Conservation (phyloP, 176 grass and related monocot genomes). For the Oryza meridionalis region DNA sequence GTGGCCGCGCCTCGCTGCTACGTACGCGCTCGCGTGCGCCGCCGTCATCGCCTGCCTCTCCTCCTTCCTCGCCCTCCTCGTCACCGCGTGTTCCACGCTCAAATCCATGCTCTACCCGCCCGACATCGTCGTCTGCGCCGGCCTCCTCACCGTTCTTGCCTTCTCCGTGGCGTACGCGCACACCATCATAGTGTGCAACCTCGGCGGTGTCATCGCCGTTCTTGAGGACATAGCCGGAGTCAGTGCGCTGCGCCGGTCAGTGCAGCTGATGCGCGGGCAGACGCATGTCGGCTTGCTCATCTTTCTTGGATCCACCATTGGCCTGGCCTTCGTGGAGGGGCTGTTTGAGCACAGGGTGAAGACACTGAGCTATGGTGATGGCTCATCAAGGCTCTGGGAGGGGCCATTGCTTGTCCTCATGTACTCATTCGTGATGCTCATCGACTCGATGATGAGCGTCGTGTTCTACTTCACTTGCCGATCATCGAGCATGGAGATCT, state of each 20-base stretch:
- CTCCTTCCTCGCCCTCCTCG: conserved; percentile 71
- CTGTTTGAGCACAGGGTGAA: conserved; percentile 98
- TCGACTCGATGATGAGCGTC: conserved; percentile 87
- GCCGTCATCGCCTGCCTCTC: conserved; percentile 56
- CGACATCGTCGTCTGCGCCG: conserved; percentile 80
- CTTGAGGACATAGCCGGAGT: conserved; percentile 73
- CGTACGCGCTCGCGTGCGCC: conserved; percentile 66
- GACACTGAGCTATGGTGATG: conserved; percentile 91
- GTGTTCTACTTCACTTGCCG: conserved; percentile 98
- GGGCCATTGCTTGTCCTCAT: conserved; percentile 87
- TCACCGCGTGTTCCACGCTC: conserved; percentile 68
- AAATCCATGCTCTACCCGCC: conserved; percentile 70
- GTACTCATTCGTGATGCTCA: conserved; percentile 84
- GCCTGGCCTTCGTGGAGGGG: conserved; percentile 78
- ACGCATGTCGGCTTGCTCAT: conserved; percentile 88
- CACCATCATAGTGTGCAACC: conserved; percentile 84
- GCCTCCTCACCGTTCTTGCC: conserved; percentile 65
- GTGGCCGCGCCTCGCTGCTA: conserved; percentile 69
- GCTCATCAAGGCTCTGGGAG: conserved; percentile 87
- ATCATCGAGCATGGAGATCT: conserved; percentile 58
- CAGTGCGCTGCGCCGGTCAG: conserved; percentile 61
- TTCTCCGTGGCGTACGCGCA: conserved; percentile 87
- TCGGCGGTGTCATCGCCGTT: conserved; percentile 77
- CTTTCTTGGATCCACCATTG: conserved; percentile 82
- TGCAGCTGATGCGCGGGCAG: conserved; percentile 74